phyloP scores from a whole-genome alignment of 2,329 filamentous ascomycete species.

The Cladophialophora psammophila region DNA sequence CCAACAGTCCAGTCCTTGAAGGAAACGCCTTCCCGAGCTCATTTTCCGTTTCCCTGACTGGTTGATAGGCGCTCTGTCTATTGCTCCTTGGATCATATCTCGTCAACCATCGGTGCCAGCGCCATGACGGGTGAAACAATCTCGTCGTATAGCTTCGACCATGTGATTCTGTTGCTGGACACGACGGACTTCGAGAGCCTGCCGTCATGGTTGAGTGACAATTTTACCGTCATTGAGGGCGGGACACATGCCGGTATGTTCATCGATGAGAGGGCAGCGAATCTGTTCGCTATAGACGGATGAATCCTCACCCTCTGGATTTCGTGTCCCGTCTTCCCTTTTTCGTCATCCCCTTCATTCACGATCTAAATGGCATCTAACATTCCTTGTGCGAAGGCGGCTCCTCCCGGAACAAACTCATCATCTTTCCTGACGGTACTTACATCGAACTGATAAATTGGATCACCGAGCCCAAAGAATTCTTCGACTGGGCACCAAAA shows the following conservation, averaged over 20 bases:
- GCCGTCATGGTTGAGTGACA: slow-evolving; percentile 40
- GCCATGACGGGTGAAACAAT: slow-evolving; percentile 20
- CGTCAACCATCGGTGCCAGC: not conserved
- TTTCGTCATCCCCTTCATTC: not conserved
- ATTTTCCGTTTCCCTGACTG: not conserved
- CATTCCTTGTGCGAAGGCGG: slow-evolving; percentile 23
- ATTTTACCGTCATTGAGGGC: slow-evolving; percentile 41
- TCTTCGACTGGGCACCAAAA: slow-evolving; percentile 40
- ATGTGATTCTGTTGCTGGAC: slow-evolving; percentile 40
- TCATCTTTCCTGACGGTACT: slow-evolving; percentile 42
- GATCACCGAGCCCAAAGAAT: slow-evolving; percentile 36
- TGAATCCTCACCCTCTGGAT: not conserved
- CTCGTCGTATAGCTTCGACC: slow-evolving; percentile 36
- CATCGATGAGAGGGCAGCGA: not conserved
- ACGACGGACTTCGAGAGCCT: slow-evolving; percentile 37
- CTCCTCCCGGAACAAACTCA: slow-evolving; percentile 41
- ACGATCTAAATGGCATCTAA: not conserved
- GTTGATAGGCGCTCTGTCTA: not conserved
- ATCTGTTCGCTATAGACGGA: not conserved
- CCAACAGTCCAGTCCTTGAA: not conserved
- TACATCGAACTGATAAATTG: slow-evolving; percentile 42
- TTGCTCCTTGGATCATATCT: not conserved
- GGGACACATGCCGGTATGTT: slow-evolving; percentile 38
- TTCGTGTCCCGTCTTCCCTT: not conserved
- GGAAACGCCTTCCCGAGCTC: not conserved